Evolutionary conservation across 495 filamentous ascomycete species (phyloP), one percentile per base, ranked within the genome.

Genomic region (Daldinia childiae): DNA sequence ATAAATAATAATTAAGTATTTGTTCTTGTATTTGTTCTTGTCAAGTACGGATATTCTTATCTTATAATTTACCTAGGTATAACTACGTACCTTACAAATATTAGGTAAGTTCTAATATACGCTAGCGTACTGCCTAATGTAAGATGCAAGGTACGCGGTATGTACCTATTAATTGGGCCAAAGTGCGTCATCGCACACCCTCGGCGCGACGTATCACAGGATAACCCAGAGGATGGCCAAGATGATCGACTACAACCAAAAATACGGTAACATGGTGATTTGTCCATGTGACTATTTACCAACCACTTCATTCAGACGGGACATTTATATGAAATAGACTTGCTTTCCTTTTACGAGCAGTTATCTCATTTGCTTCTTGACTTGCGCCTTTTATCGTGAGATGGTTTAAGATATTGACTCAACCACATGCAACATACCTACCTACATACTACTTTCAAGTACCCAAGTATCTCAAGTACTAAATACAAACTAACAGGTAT

Each of bases 171-270:
- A 43, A 54, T 64, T 61, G 45, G 56, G 55, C 9, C 48, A 29
- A 21, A 60, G 45, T 65, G 68, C 68, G 68, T 70, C 68, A 70
- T 70, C 21, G 26, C 21, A 48, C 67, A 62, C 63, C 52, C 41
- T 58, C 24, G 30, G 43, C 17, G 19, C 43, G 43, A 48, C 43
- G 43, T 48, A 48, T 48, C 43, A 48, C 43, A 24, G 43, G 17
- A 17, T 45, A 48, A 14, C 6, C 34, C 14, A 69, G 29, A 48
- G 27, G 29, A 39, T 19, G 15, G 66, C 66, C 66, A 63, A 63
- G 66, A 58, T 52, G 59, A 58, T 27, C 17, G 29, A 21, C 24
- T 29, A 48, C 56, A 57, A 61, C 56, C 24, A 70, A 64, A 61
- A 24, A 57, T 26, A 24, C 50, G 50, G 68, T 70, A 65, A 61